These are phyloP conservation scores for Trypanosomatidae sp. DNA, from an alignment of 208 protist species.

Conservation along the genomic window DNA sequence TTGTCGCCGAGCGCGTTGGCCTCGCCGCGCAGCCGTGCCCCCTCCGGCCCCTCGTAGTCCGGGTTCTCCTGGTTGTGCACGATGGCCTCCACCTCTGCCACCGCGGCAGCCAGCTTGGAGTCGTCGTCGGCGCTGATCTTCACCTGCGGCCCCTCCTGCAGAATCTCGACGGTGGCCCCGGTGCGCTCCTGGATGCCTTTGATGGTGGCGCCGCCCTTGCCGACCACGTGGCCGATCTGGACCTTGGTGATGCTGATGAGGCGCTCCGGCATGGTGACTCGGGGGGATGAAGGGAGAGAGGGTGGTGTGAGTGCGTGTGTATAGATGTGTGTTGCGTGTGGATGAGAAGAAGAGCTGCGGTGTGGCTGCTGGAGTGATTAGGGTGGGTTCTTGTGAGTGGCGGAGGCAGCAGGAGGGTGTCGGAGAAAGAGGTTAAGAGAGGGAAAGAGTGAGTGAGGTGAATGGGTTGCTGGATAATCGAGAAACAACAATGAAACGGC, in stretches of 20 bases:
- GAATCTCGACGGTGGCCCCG: slow-evolving; percentile 41
- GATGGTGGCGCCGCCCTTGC: slow-evolving; percentile 44
- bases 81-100: slow-evolving; percentile 34
- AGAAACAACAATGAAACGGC: too few relatives aligned
- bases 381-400: too few relatives aligned
- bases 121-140: slow-evolving; percentile 53
- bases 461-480: too few relatives aligned
- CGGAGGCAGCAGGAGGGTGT: too few relatives aligned
- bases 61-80: slow-evolving; percentile 44
- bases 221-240: slow-evolving; percentile 49
- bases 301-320: too few relatives aligned
- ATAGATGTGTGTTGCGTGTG: too few relatives aligned
- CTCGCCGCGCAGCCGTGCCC: slow-evolving; percentile 41
- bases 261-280: slow-evolving; percentile 24
- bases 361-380: too few relatives aligned
- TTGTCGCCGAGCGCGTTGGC: slow-evolving; percentile 40
- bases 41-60: slow-evolving; percentile 53
- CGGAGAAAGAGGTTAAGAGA: too few relatives aligned
- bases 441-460: too few relatives aligned
- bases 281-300: not conserved
- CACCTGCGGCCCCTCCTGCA: slow-evolving; percentile 37
- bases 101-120: slow-evolving; percentile 29
- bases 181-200: slow-evolving; percentile 44
- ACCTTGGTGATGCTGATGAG: slow-evolving; percentile 36
- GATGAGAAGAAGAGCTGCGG: too few relatives aligned